Evolutionary conservation across 1,284 basidiomycete species (phyloP).

Genomic region (Irpex rosettiformis): DNA sequence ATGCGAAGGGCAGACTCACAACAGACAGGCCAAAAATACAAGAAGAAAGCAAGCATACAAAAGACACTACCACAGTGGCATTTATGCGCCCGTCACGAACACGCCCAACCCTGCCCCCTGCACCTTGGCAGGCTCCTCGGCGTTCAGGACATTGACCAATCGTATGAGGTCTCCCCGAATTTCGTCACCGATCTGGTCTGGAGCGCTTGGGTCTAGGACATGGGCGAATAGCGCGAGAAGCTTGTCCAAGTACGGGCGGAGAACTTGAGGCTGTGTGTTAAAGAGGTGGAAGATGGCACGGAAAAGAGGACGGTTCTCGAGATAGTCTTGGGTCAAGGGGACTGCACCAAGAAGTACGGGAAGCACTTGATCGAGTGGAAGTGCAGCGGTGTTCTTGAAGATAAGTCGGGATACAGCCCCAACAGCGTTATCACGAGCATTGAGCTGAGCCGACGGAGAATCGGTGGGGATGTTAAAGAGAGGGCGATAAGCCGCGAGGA

Average conservation of each 20-base stretch:
- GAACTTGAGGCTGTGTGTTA: constrained; percentile 66
- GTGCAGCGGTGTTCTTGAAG: constrained; percentile 72
- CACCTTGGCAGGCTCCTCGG: constrained; percentile 70
- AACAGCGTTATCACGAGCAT: constrained; percentile 94
- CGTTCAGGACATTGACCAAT: constrained; percentile 74
- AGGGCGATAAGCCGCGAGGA: constrained; percentile 81
- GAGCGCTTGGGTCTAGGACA: constrained; percentile 73
- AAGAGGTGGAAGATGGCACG: constrained; percentile 88
- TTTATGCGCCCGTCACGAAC: constrained; percentile 41
- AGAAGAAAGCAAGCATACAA: constrained; percentile 2
- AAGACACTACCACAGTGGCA: not conserved
- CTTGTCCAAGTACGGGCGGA: constrained; percentile 79
- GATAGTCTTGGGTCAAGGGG: constrained; percentile 85
- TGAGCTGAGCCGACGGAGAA: constrained; percentile 56
- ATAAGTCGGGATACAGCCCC: constrained; percentile 92
- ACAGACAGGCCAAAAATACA: constrained; percentile 4
- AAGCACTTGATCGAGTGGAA: constrained; percentile 91
- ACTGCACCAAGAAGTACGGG: constrained; percentile 82
- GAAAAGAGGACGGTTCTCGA: constrained; percentile 91
- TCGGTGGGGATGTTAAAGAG: constrained; percentile 74
- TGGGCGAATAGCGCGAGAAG: constrained; percentile 82
- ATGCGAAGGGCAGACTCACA: not conserved
- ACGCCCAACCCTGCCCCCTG: constrained; percentile 66
- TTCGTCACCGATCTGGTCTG: constrained; percentile 79
- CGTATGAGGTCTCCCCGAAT: constrained; percentile 72